A percentile compares a stretch with the other conserved stretches of the same genome.
Evolutionary conservation across 306 rosid species (phyloP).

Genomic region (barrel medic (Medicago truncatula)): MtrunA17r5.0-ANR NC_053045.1:63908001-63908500

Average conservation of each 20-base stretch:
- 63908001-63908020: conserved; percentile 95
- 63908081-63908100: conserved; percentile 46
- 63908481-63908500: conserved; percentile 68
- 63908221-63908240: conserved; percentile 22
- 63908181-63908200: background rate
- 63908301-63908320: conserved; percentile 95
- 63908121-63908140: too few species aligned
- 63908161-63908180: too few species aligned
- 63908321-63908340: conserved; percentile 83
- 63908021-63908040: conserved; percentile 91
- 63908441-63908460: conserved; percentile 70
- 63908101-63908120: too few species aligned
- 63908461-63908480: conserved; percentile 72
- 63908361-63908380: conserved; percentile 86
- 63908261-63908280: conserved; percentile 82
- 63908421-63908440: conserved; percentile 62
- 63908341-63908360: conserved; percentile 81
- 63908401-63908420: conserved; percentile 58
- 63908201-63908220: background rate
- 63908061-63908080: conserved; percentile 87
- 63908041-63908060: conserved; percentile 66
- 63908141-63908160: background rate
- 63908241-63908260: conserved; percentile 75
- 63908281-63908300: conserved; percentile 72
- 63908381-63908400: conserved; percentile 70